Base-by-base conservation (phyloP, 108 stramenopile genomes). In the Conticribra guillardii region DNA sequence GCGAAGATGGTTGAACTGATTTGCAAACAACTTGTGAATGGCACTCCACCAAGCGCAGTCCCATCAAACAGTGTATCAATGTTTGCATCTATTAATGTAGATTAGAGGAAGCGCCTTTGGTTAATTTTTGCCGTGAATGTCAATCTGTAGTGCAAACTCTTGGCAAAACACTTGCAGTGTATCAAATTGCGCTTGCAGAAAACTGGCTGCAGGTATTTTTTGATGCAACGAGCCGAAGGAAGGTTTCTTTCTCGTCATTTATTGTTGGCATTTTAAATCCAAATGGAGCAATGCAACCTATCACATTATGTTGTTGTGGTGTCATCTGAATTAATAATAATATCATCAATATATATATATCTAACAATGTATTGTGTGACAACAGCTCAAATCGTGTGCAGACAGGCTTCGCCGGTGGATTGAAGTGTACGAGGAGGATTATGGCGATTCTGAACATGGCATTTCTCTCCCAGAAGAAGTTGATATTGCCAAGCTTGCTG, bases 261-360 rank as follows among this genome's bases (percentile, higher is more conserved):
- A 32, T 60, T 18, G 34, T 60, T 37, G 59, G 59, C n/a, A 16
- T 60, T n/a, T n/a, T n/a, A n/a, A n/a, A n/a, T 3, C 34, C 21
- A 34, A 9, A 17, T 5, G 34, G 34, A 21, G 7, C 33, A 34
- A 21, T n/a, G n/a, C 31, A 32, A 18, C 14, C 9, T 60, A 33
- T 29, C 31, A 16, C 59, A n/a, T n/a, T n/a, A n/a, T n/a, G n/a
- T n/a, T n/a, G n/a, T n/a, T n/a, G n/a, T n/a, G n/a, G n/a, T n/a
- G n/a, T n/a, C n/a, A n/a, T n/a, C n/a, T n/a, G n/a, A n/a, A n/a
- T n/a, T n/a, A n/a, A n/a, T n/a, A n/a, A n/a, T n/a, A n/a, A n/a
- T n/a, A n/a, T n/a, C n/a, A n/a, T n/a, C n/a, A n/a, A n/a, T n/a
- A n/a, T n/a, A n/a, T n/a, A n/a, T n/a, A n/a, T n/a, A n/a, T n/a